Base-by-base conservation (phyloP, 257 asterid species). In the Nicotiana benthamiana region DNA sequence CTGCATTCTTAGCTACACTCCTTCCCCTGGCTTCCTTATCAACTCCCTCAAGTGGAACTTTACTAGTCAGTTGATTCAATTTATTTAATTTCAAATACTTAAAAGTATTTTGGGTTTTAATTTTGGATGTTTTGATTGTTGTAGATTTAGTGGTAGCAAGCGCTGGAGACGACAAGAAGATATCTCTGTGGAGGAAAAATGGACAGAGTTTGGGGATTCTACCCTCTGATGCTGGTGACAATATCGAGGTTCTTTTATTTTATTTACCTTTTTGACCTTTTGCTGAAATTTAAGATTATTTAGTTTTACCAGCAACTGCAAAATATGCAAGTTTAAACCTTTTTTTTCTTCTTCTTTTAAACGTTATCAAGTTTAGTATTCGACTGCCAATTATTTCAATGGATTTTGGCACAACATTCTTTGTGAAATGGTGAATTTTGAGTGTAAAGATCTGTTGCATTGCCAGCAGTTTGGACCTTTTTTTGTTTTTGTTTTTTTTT, bases 11-110 rank as follows among this genome's bases (percentile, higher is more conserved):
- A 89, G 90, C 80, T 87, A 90, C 77, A 78, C 88, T 79, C 97
- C 99, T 16, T 90, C 97, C 18, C 92, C 95, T 16, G 93, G 94
- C 26, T 89, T 28, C 40, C 97, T 95, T 18, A 92, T 96, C 17
- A 91, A 91, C 85, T 91, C 97, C 77, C 89, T 92, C 87, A 94
- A 92, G 91, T 96, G 99, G 99, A 96, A 92, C 84, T 97, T 92
- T 90, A 94, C 97, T 86, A 96, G 99, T 96, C 9, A 86, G 93
- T 81, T 84, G 28, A 36, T 75, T 77, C 81, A n/a, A 74, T 32
- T 18, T 26, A 20, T 61, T 80, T 56, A 15, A 66, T 52, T 26
- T 53, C 24, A 13, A 48, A 59, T 57, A 56, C 30, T 8, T 17
- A 40, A 54, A 61, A 20, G 57, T 63, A 83, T 53, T 22, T 75